Base-by-base conservation (phyloP, 2,329 filamentous ascomycete species). In the Rhexocercosporidium sp. region DNA sequence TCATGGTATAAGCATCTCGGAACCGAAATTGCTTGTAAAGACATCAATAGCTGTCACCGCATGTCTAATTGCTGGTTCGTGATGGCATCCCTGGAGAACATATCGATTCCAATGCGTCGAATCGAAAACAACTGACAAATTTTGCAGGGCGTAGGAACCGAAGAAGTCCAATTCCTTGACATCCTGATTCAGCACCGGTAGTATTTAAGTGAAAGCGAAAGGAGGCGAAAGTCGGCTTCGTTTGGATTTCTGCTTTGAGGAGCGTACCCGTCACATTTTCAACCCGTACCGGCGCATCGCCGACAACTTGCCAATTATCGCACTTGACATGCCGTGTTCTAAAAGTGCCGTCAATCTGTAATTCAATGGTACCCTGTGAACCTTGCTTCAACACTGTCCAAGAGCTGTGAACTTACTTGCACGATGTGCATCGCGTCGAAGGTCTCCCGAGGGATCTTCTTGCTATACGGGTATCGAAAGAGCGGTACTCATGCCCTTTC, bases 41-140 rank as follows among this genome's bases (percentile, higher is more conserved):
- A 3, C 7, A 56, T 31, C 31, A 9, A 56, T 31, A 12, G 53
- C 29, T 20, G 37, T 56, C 31, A 20, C 29, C 4, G 31, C 9
- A 56, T 56, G 53, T 37, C 12, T 56, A 27, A 56, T 56, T 37
- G 53, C 53, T 11, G 53, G n/a, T 20, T 56, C 53, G 37, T 56
- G 31, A 22, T 56, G 53, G n/a, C 53, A 56, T 1, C 53, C 29
- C n/a, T 56, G 53, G 11, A 56, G 53, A 22, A 56, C 53, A 20
- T 37, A 56, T 22, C 53, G 7, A 14, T 18, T 56, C 53, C n/a
- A 56, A 37, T 56, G 37, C 3, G 31, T 56, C 29, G 31, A 37
- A 18, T 56, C 53, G 53, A 56, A 56, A 56, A 20, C n/a, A 22
- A n/a, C 9, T 11, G 53, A 56, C n/a, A 56, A 37, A n/a, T 56